These are phyloP conservation scores for Agaricus blazei DNA, from an alignment of 768 basidiomycete genomes.

Conservation along the genomic window DNA sequence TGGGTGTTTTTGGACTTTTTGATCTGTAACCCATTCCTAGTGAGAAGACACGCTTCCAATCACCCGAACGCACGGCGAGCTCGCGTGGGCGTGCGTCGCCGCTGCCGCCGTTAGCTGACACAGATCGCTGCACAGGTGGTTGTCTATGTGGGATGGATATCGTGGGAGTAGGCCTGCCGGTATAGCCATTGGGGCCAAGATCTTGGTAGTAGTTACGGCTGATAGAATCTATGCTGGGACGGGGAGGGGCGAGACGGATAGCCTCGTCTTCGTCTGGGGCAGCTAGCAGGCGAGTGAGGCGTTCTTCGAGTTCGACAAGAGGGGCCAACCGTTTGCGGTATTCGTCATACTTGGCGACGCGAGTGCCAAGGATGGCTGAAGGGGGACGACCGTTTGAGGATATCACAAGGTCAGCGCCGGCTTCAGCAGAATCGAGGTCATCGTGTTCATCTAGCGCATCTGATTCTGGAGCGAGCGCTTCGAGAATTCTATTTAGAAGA, in stretches of 20 bases:
- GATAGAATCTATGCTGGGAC: conserved; percentile 32
- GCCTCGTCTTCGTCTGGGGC: conserved; percentile 70
- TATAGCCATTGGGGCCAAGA: conserved; percentile 18
- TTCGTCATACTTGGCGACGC: conserved; percentile 53
- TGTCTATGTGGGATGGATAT: conserved; percentile 40
- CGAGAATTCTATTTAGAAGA: conserved; percentile 52
- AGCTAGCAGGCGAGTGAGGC: conserved; percentile 60
- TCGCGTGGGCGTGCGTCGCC: conserved; percentile 33
- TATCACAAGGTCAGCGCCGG: conserved; percentile 44
- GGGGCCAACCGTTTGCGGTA: conserved; percentile 65
- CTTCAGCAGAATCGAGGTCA: conserved; percentile 45
- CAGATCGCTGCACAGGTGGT: conserved; percentile 16
- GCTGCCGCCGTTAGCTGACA: conserved; percentile 15
- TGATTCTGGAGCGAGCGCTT: conserved; percentile 62
- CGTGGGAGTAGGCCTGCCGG: conserved; percentile 44
- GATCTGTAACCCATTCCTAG: conserved; percentile 43
- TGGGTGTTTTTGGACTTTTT: conserved; percentile 64
- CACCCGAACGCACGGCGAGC: conserved; percentile 54
- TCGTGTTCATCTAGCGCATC: conserved; percentile 58
- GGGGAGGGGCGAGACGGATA: conserved; percentile 44
- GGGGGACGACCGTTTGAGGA: conserved; percentile 44
- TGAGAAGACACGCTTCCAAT: conserved; percentile 68
- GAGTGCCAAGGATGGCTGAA: conserved; percentile 44
- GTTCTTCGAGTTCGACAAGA: conserved; percentile 63
- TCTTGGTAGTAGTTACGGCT: conserved; percentile 16